A percentile compares a stretch with the other conserved stretches of the same genome.
phyloP scores from a whole-genome alignment of 495 filamentous ascomycete genomes.

The Penicillium chermesinum region DNA sequence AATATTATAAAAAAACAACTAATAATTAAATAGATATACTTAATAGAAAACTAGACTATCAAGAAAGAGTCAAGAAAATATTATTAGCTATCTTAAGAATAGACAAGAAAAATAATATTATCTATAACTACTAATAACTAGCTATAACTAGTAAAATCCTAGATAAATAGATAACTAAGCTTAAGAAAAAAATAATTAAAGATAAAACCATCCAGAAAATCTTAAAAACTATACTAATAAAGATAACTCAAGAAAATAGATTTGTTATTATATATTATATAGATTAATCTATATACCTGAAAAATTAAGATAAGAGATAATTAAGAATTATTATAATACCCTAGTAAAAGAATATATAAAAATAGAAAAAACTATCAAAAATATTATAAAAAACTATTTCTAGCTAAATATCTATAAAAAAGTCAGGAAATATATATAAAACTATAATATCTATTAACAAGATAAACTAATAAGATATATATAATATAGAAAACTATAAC shows the following conservation, averaged over 20 bases:
- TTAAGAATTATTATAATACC: conserved; percentile 6
- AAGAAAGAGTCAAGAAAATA: not conserved
- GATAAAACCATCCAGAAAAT: not conserved
- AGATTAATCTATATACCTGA: not conserved
- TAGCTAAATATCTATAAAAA: not conserved
- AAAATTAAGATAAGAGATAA: not conserved
- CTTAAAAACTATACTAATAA: not conserved
- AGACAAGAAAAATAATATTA: not conserved
- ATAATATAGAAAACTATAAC: not conserved
- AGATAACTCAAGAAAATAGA: not conserved
- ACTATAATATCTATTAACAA: not conserved
- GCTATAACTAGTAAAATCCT: not conserved
- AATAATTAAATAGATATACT: not conserved
- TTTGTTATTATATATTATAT: not conserved
- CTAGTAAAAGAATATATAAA: conserved; percentile 2
- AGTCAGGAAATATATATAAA: not conserved
- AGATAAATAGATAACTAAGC: not conserved
- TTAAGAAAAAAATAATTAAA: not conserved
- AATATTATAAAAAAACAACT: not conserved
- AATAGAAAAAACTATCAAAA: conserved; percentile 8
- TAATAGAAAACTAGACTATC: not conserved
- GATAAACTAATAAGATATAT: not conserved
- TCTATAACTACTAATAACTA: not conserved
- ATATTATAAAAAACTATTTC: conserved; percentile 2
- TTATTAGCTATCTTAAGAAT: not conserved